A percentile compares a stretch with the other conserved stretches of the same genome.
These are phyloP conservation scores for Daldinia concentrica DNA, from an alignment of 495 filamentous ascomycete species.

Conservation along the genomic window DNA sequence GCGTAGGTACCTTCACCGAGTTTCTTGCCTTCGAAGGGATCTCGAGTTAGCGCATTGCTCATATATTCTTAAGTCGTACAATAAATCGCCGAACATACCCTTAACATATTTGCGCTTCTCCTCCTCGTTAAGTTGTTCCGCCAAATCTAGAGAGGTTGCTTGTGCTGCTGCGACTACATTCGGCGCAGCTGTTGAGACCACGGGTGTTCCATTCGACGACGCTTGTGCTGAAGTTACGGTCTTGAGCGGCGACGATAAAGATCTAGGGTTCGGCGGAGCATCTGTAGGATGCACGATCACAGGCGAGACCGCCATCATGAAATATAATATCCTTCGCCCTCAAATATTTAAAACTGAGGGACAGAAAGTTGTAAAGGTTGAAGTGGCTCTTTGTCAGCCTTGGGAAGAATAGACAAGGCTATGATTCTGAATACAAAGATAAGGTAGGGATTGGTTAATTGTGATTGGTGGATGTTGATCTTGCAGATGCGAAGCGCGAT, in stretches of 20 bases:
- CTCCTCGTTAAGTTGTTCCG: constrained; percentile 89
- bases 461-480: constrained; percentile 24
- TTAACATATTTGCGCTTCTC: constrained; percentile 89
- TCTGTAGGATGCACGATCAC: constrained; percentile 41
- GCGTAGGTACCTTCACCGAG: constrained; percentile 98
- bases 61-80: not conserved
- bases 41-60: constrained; percentile 12
- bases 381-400: constrained; percentile 23
- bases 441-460: not conserved
- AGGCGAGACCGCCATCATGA: constrained; percentile 49
- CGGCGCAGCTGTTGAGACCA: constrained; percentile 40
- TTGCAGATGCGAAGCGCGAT: not conserved
- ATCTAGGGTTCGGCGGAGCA: constrained; percentile 33
- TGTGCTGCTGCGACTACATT: constrained; percentile 34
- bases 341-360: not conserved
- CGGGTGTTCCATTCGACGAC: constrained; percentile 48
- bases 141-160: constrained; percentile 64
- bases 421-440: not conserved
- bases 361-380: not conserved
- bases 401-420: constrained; percentile 23
- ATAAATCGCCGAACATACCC: constrained; percentile 57
- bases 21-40: constrained; percentile 70
- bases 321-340: not conserved
- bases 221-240: constrained; percentile 43
- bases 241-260: constrained; percentile 47